Evolutionary conservation across 2,329 filamentous ascomycete genomes (phyloP), one percentile per base, ranked within the genome.

Genomic region (Madurella fahalii): DNA sequence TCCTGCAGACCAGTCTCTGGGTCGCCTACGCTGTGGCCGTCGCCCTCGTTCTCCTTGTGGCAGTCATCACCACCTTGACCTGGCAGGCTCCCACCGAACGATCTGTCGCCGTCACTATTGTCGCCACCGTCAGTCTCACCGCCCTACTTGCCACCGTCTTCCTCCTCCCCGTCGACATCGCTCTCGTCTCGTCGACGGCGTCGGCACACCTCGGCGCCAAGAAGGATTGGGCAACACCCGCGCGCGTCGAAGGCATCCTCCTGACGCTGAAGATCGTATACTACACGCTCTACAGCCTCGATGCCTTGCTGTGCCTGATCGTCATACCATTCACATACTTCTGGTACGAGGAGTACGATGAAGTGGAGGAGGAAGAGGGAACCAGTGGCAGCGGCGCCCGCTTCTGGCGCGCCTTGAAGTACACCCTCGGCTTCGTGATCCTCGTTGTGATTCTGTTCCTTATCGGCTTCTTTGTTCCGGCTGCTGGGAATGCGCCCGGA

Each of bases 291-390:
- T 99, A 97, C 75, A 94, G 89, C 64, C 76, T 96, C 62, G 94
- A 99, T 70, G 89, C 91, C 1, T 69, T 96, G 5, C 82, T 99
- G 11, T 99, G 94, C 67, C 77, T 99, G 44, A 70, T 97, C 16
- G 82, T 96, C 43, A 87, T 97, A 17, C 94, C 94, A 0, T 99
- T 99, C 68, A 87, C 92, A 46, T 99, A 99, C 75, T 99, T 99
- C 70, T 96, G 88, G 84, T 94, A 95, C 67, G 94, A 99, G 70
- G 94, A 97, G 71, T 95, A 95, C 62, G 93, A 96, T 65, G 91
- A 96, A 72, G 86, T 93, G 17, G 91, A 91, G 58, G 81, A 86
- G 34, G 89, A 95, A 64, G 83, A 89, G 57, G 89, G 90, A 32
- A 84, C 82, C 31, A 86, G 92, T 68, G 87, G 87, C 2, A 71